These are phyloP conservation scores for Panicum hallii DNA, from an alignment of 202 grass and related monocot genomes.

Conservation along the genomic window DNA sequence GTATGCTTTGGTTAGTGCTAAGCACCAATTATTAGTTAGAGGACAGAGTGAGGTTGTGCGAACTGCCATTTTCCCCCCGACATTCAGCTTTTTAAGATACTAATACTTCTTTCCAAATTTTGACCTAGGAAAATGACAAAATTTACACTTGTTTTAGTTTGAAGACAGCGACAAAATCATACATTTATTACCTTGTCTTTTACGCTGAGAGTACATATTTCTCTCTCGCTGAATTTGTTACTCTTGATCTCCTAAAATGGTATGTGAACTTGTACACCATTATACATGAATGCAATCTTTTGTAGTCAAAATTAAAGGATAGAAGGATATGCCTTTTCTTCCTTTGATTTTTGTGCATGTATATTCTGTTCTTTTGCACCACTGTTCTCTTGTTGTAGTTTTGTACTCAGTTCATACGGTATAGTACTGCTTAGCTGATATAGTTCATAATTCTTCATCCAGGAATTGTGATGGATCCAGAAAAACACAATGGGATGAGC, in stretches of 20 bases:
- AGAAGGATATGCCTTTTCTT: neutral
- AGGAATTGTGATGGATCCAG: constrained; percentile 67
- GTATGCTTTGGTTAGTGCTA: neutral
- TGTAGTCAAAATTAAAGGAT: neutral
- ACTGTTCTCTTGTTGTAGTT: constrained; percentile 1
- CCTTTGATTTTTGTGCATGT: neutral
- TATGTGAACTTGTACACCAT: no score
- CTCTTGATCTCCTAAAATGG: no score
- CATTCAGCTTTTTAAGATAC: neutral
- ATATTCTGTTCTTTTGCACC: neutral
- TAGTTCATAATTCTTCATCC: constrained; percentile 40
- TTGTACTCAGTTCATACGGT: constrained; percentile 14
- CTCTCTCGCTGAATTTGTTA: no score
- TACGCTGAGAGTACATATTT: no score
- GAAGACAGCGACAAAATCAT: neutral
- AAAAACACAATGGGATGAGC: constrained; percentile 66
- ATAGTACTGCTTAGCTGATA: constrained; percentile 27
- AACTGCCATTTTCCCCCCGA: neutral
- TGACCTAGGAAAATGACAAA: neutral
- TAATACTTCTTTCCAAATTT: neutral
- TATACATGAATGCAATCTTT: neutral
- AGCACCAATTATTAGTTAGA: constrained; percentile 16
- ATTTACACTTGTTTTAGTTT: constrained; percentile 13
- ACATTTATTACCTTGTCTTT: no score
- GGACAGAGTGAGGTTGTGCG: neutral